Evolutionary conservation across 805 yeast species (phyloP), one percentile per base, ranked within the genome.

Genomic region (Sugiyamaella smithiae): DNA sequence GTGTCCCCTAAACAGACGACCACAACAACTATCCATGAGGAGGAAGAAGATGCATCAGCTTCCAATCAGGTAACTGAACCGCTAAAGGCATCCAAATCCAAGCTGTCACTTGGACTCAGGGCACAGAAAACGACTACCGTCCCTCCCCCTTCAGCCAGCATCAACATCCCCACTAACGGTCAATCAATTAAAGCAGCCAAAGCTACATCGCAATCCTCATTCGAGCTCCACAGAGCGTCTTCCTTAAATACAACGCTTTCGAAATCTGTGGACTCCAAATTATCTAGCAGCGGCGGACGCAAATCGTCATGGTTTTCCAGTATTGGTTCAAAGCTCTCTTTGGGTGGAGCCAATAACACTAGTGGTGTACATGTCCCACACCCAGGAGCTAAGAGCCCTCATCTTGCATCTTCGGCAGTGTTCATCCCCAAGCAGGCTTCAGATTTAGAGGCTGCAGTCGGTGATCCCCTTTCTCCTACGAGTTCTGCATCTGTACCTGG

Each of bases 21-120:
- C 31, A 12, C 47, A n/a, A 35, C 42, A 11, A 36, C 22, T 11
- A 41, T 12, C n/a, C n/a, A n/a, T n/a, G 47, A 44, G 29, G 47
- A 44, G 24, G 40, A 32, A 5, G 7, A 17, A 9, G 45, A 42
- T 11, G 23, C 22, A 4, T 7, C 9, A 33, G 12, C 38, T n/a
- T 9, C 8, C 8, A n/a, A 8, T 14, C 8, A n/a, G 9, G 40
- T 12, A 7, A 17, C 9, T 8, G 11, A 7, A 35, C 7, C 23
- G 7, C 12, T 20, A 22, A 40, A n/a, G 32, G 7, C 16, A 14
- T 8, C 47, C 19, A n/a, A 24, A 23, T 44, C 47, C 14, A 44
- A 44, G 24, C 31, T 44, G 17, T 19, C 42, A 5, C 47, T 22
- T 11, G 47, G 47, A 2, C 35, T 44, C 14, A 44, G 20, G 16